These are phyloP conservation scores for Aureobasidium sp. DNA, from an alignment of 2,329 filamentous ascomycete genomes.

Conservation along the genomic window DNA sequence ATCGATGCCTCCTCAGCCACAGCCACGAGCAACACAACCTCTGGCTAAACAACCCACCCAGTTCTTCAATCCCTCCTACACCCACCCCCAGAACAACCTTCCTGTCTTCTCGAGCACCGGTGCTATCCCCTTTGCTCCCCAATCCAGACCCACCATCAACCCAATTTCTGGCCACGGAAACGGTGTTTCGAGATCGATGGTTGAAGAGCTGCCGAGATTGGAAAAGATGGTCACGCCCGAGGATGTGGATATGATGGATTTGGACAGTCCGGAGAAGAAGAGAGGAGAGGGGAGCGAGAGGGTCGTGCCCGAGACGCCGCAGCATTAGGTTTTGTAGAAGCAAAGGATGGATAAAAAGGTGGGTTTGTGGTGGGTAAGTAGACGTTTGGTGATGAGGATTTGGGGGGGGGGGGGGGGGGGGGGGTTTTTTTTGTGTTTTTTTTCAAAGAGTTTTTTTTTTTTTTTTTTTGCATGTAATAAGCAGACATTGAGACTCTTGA, in stretches of 20 bases:
- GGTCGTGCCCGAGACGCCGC: not conserved
- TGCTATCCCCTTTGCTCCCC: constrained; percentile 26
- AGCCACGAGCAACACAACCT: not conserved
- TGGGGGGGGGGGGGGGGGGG: no score
- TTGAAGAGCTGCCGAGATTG: constrained; percentile 1
- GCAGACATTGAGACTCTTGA: no score
- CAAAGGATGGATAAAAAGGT: no score
- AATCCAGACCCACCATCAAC: not conserved
- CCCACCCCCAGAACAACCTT: constrained; percentile 10
- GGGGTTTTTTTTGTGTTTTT: no score
- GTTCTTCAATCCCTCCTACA: constrained; percentile 5
- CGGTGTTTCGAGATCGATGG: constrained; percentile 18
- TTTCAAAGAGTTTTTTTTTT: no score
- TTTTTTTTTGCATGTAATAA: no score
- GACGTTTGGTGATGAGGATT: no score
- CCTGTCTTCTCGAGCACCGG: constrained; percentile 25
- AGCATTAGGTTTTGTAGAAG: not conserved
- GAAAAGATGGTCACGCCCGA: not conserved
- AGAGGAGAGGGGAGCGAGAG: not conserved
- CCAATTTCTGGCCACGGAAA: constrained; percentile 15
- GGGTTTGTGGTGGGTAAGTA: no score
- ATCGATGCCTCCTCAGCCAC: not conserved
- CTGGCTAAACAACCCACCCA: not conserved
- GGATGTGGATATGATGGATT: constrained; percentile 11
- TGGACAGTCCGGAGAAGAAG: constrained; percentile 5